These are phyloP conservation scores for Vicia faba DNA, from an alignment of 306 rosid species.

Conservation along the genomic window DNA sequence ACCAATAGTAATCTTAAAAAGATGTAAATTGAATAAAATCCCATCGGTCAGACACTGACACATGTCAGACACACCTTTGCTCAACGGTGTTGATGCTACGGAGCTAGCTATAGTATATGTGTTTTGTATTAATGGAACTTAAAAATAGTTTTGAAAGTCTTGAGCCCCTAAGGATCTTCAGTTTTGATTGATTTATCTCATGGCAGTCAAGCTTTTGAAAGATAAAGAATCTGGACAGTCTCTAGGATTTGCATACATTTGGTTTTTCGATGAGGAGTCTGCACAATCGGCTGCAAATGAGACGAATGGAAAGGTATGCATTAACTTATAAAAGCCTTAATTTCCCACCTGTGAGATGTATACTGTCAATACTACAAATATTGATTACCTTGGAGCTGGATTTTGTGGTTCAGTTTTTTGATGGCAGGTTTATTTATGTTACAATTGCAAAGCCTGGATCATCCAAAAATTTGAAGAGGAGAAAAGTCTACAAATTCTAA, in stretches of 20 bases:
- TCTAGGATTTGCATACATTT: slow-evolving; percentile 48
- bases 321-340: slow-evolving; percentile 5
- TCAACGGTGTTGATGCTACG: no score
- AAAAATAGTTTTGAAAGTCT: slow-evolving; percentile 1
- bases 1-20: no score
- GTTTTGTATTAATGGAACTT: not conserved
- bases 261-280: slow-evolving; percentile 45
- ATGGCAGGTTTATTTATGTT: slow-evolving; percentile 56
- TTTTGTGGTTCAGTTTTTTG: slow-evolving; percentile 49
- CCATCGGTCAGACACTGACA: no score
- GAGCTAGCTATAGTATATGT: not conserved
- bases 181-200: not conserved
- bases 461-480: slow-evolving; percentile 23
- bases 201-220: slow-evolving; percentile 45
- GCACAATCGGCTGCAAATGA: slow-evolving; percentile 47
- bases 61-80: no score
- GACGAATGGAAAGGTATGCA: slow-evolving; percentile 63
- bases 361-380: slow-evolving; percentile 7
- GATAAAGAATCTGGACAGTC: slow-evolving; percentile 44
- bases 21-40: no score
- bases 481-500: slow-evolving; percentile 45
- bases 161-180: not conserved
- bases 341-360: slow-evolving; percentile 2
- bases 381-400: slow-evolving; percentile 21
- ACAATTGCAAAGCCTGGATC: slow-evolving; percentile 42